phyloP scores from a whole-genome alignment of 2,329 filamentous ascomycete species.

The Paecilomyces sp. region DNA sequence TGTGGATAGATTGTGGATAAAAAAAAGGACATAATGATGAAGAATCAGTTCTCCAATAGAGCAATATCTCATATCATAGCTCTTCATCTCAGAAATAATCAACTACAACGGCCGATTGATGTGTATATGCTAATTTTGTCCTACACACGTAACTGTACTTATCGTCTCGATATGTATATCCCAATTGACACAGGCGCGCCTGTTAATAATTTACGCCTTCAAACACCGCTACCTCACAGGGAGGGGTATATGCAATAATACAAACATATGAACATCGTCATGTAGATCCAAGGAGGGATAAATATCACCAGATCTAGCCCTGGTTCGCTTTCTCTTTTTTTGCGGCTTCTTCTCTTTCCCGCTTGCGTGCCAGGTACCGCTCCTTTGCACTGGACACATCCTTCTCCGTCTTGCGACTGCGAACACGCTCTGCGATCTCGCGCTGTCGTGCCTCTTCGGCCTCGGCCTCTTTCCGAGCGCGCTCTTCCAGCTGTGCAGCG shows the following conservation, averaged over 20 bases:
- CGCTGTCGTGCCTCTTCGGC: slow-evolving; percentile 49
- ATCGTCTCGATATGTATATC: background rate
- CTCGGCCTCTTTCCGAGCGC: slow-evolving; percentile 48
- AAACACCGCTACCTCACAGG: background rate
- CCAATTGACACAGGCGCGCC: background rate
- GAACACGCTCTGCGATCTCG: slow-evolving; percentile 48
- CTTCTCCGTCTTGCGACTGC: slow-evolving; percentile 50
- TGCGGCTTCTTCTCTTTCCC: slow-evolving; percentile 40
- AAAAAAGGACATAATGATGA: background rate
- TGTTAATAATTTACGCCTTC: background rate
- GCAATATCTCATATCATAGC: no score
- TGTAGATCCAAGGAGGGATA: background rate
- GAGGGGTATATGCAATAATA: background rate
- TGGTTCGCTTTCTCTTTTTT: slow-evolving; percentile 15
- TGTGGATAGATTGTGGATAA: background rate
- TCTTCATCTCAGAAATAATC: background rate
- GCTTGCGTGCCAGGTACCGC: slow-evolving; percentile 55
- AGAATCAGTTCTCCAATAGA: background rate
- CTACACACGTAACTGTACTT: background rate
- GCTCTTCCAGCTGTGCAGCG: slow-evolving; percentile 51
- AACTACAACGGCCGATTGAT: background rate
- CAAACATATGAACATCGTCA: background rate
- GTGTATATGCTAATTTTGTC: background rate
- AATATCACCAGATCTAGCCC: background rate
- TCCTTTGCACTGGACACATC: slow-evolving; percentile 57